Conservation (phyloP, 2,329 filamentous ascomycete genomes). For the Mollisia scopiformis region DNA sequence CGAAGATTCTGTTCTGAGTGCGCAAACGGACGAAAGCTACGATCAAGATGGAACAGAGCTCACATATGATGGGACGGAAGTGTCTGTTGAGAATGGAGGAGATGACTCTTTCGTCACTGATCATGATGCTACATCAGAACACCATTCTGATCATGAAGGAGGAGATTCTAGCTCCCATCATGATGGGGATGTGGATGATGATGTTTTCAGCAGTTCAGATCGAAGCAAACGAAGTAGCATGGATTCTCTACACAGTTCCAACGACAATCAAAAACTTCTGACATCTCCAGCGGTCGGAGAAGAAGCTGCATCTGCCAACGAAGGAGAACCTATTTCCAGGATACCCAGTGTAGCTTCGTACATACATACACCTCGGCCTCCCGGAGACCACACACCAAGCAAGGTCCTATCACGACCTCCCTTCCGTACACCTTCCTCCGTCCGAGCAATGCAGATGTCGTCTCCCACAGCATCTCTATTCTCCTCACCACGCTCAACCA, state of each 20-base stretch:
- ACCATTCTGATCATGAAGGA: conserved; percentile 26
- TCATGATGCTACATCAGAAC: conserved; percentile 14
- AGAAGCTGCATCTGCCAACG: conserved; percentile 30
- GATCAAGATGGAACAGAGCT: conserved; percentile 33
- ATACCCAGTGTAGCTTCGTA: conserved; percentile 37
- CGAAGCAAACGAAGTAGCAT: conserved; percentile 27
- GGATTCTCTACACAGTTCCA: conserved; percentile 30
- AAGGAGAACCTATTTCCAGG: conserved; percentile 50
- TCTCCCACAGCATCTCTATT: conserved; percentile 63
- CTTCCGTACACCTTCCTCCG: conserved; percentile 71
- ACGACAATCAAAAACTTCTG: conserved; percentile 33
- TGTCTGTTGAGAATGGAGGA: conserved; percentile 25
- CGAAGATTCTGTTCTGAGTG: conserved; percentile 38
- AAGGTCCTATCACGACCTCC: conserved; percentile 63
- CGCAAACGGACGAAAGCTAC: conserved; percentile 35
- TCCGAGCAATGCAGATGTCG: conserved; percentile 73
- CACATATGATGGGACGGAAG: conserved; percentile 31
- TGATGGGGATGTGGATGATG: conserved; percentile 39
- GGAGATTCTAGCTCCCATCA: conserved; percentile 36
- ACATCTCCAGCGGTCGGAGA: conserved; percentile 34
- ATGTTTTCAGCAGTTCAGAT: conserved; percentile 36
- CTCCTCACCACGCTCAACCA: conserved; percentile 58
- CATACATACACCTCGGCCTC: conserved; percentile 35
- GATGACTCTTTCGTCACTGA: conserved; percentile 25
- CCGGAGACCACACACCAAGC: conserved; percentile 32